These are phyloP conservation scores for Mortierella sp. DNA, from an alignment of 371 early-diverging fungal species.

Conservation along the genomic window DNA sequence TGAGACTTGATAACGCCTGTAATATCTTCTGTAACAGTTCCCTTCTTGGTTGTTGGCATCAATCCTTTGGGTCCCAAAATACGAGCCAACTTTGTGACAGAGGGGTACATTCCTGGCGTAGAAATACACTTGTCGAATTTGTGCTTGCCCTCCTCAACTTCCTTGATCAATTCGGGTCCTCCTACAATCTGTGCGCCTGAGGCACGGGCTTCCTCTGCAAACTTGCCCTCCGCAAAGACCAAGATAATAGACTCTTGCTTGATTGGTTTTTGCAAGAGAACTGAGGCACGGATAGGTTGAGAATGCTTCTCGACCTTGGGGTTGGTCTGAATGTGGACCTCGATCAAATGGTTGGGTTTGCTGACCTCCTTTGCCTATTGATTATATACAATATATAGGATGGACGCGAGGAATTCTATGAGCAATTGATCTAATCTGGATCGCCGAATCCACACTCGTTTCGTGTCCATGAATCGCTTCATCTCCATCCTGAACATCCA, in stretches of 20 bases:
- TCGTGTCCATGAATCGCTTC: neutral
- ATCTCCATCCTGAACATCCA: too few species aligned
- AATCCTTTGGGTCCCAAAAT: slow-evolving; percentile 94
- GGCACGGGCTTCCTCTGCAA: slow-evolving; percentile 85
- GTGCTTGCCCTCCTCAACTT: slow-evolving; percentile 74
- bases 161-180: slow-evolving; percentile 87
- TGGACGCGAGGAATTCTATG: neutral
- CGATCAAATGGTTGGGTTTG: slow-evolving; percentile 74
- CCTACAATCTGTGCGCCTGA: slow-evolving; percentile 91
- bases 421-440: neutral
- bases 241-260: slow-evolving; percentile 73
- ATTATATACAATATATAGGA: neutral
- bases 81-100: slow-evolving; percentile 92
- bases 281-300: slow-evolving; percentile 80
- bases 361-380: slow-evolving; percentile 79
- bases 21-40: slow-evolving; percentile 85
- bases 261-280: slow-evolving; percentile 77
- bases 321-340: slow-evolving; percentile 73
- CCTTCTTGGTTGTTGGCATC: slow-evolving; percentile 96
- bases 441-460: neutral
- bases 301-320: slow-evolving; percentile 78
- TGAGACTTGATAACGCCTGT: slow-evolving; percentile 69
- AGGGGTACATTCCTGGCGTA: slow-evolving; percentile 91
- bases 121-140: slow-evolving; percentile 89
- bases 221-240: slow-evolving; percentile 86